These are phyloP conservation scores for Atkinsonella hypoxylon DNA, from an alignment of 2,329 filamentous ascomycete species.

Conservation along the genomic window DNA sequence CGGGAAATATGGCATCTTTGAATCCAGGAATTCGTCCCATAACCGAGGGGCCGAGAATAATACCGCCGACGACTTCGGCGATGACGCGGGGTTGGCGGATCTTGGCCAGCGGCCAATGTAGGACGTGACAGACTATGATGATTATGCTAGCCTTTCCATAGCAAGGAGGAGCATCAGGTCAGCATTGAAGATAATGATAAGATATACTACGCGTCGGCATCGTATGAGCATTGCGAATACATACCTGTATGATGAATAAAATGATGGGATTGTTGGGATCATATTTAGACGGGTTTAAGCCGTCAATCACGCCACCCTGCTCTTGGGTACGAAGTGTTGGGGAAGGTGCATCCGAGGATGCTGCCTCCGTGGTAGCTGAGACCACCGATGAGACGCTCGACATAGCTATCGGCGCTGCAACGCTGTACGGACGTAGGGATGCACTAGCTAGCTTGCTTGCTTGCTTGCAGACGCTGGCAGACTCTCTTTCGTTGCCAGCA, in stretches of 20 bases:
- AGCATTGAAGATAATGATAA: not conserved
- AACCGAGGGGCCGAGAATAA: slow-evolving; percentile 75
- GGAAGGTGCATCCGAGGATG: slow-evolving; percentile 17
- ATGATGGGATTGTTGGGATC: slow-evolving; percentile 61
- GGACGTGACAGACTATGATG: slow-evolving; percentile 33
- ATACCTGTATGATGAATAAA: slow-evolving; percentile 62
- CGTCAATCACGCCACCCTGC: slow-evolving; percentile 56
- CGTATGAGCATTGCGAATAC: not conserved
- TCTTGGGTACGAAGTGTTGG: slow-evolving; percentile 21
- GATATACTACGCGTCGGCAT: not conserved
- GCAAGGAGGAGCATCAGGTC: not conserved
- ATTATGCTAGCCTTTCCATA: slow-evolving; percentile 28
- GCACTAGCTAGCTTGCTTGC: no score
- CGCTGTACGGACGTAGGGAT: not conserved
- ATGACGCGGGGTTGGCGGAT: slow-evolving; percentile 74
- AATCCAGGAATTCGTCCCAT: slow-evolving; percentile 81
- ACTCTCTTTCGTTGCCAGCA: no score
- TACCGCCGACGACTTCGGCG: slow-evolving; percentile 74
- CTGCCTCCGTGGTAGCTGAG: slow-evolving; percentile 13
- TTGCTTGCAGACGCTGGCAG: no score
- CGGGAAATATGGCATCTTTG: slow-evolving; percentile 62
- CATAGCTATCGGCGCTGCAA: slow-evolving; percentile 2
- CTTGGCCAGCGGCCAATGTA: slow-evolving; percentile 67
- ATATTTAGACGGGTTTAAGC: slow-evolving; percentile 55
- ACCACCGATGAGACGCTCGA: slow-evolving; percentile 6